Percentiles rank a stretch among this genome's conserved stretches.
These are phyloP conservation scores for Mycosphaerella sp. DNA, from an alignment of 2,329 filamentous ascomycete species.

Conservation along the genomic window DNA sequence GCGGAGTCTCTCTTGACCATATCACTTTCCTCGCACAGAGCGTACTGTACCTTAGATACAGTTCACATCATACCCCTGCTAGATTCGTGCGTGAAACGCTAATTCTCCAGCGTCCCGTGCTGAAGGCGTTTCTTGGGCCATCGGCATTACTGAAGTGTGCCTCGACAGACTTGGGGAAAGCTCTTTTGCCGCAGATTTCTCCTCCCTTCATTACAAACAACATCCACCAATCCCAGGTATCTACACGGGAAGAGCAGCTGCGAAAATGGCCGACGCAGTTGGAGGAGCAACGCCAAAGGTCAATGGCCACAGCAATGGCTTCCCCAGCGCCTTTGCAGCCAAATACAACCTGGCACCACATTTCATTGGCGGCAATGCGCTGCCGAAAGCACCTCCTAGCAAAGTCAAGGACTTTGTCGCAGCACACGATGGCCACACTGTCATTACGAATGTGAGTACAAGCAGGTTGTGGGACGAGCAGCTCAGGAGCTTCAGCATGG, in stretches of 20 bases:
- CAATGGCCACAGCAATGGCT: conserved; percentile 45
- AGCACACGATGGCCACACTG: conserved; percentile 84
- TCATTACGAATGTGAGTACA: conserved; percentile 85
- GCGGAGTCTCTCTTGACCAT: conserved; percentile 2
- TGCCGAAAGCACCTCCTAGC: conserved; percentile 73
- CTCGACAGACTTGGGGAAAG: conserved; percentile 1
- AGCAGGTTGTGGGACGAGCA: background rate
- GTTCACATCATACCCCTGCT: background rate
- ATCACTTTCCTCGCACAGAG: background rate
- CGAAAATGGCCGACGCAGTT: conserved; percentile 38
- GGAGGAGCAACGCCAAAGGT: conserved; percentile 33
- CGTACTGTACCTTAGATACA: background rate
- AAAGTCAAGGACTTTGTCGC: conserved; percentile 96
- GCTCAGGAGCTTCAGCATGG: conserved; percentile 2
- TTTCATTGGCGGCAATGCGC: conserved; percentile 91
- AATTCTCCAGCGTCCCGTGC: background rate
- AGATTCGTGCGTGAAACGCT: background rate
- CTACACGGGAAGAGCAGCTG: conserved; percentile 28
- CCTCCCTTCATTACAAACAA: background rate
- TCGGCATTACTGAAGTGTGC: background rate
- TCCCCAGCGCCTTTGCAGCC: conserved; percentile 63
- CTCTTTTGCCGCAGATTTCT: conserved; percentile 7
- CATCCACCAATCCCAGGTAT: conserved; percentile 1
- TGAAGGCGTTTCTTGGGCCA: conserved; percentile 1
- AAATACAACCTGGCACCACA: conserved; percentile 80